Base-by-base conservation (phyloP, 345 rosid genomes). In the Microcos paniculata region DNA sequence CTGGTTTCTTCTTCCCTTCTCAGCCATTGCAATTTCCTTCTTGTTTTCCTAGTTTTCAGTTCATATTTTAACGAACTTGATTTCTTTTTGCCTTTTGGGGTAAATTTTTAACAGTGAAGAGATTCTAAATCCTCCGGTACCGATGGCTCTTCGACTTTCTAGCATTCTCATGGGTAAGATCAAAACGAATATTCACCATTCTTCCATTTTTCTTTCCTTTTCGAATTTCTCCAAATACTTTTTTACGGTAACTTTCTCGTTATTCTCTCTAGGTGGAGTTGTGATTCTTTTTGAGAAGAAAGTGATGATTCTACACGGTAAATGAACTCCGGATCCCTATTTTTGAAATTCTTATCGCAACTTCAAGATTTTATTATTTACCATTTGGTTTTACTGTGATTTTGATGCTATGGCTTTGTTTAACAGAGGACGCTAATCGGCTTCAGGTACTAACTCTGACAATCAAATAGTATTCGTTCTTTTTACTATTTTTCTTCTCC, bases 271-370 rank as follows among this genome's bases (percentile, higher is more conserved):
- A 92, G 99, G 98, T 74, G 98, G 98, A 49, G 97, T 96, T 43
- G 98, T 92, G 48, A 93, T 93, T 74, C 94, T 96, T n/a, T 96
- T 90, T 21, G 93, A 96, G 82, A 82, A 89, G 79, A 93, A 93
- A 89, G 98, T 96, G 82, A 90, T 89, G 77, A 88, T 96, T 33
- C 90, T 93, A 15, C 89, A 83, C 12, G 99, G 98, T 96, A 86
- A 76, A 4, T 56, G 4, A 73, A 62, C 28, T 74, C 59, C 9
- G 2, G 48, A 64, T 62, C 63, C 61, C 18, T 0, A n/a, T 49
- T 56, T 13, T 28, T 38, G 38, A 14, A 1, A 13, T 35, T 7
- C 6, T 35, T 35, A 2, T 35, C 6, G 40, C 40, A 35, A 35
- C 40, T 35, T 35, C 6, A 35, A 35, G 40, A 35, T 35, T 35